Evolutionary conservation across 2,329 filamentous ascomycete genomes (phyloP), one percentile per base, ranked within the genome.

Genomic region (Tympanopsis confertula): DNA sequence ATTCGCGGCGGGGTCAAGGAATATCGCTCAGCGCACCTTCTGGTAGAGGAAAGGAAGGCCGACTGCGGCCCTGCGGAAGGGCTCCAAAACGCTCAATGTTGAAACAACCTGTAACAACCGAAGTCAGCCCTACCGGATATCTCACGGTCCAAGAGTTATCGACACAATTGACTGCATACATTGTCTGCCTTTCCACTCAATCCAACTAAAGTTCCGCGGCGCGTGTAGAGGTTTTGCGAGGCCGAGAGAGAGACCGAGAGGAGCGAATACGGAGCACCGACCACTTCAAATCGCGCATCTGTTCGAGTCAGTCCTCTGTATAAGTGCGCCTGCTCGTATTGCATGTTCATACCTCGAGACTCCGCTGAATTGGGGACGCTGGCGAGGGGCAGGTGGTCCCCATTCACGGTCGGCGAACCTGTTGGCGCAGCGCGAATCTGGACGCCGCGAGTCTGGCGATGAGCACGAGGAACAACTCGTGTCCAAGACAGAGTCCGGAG

Each of bases 41-140:
- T 96, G 89, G 63, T 96, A 96, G 42, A 98, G 71, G 61, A 98
- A 98, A 1, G 91, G 91, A 37, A 96, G 82, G 46, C 88, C 86
- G 19, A 94, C 73, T 35, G 79, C 60, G 18, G 82, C 82, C 57
- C 91, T 78, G 41, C 79, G 74, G 52, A 94, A 71, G 13, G 91
- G 91, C 42, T 87, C 82, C 39, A 96, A 75, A 37, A 95, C 61
- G 33, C 87, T 88, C 41, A 98, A 72, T 0, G 86, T 93, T 2
- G 91, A 96, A 59, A 93, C 74, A 13, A 86, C 81, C 86, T 93
- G 49, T 17, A 13, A 17, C n/a, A 28, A 33, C 17, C 26, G 19
- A 38, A 35, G 24, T 15, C 13, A 13, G n/a, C n/a, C 24, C 10
- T 14, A 12, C 15, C 13, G 35, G 14, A 20, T 13, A 19, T 12